phyloP scores from a whole-genome alignment of 805 yeast species.

The Hanseniaspora vineae region DNA sequence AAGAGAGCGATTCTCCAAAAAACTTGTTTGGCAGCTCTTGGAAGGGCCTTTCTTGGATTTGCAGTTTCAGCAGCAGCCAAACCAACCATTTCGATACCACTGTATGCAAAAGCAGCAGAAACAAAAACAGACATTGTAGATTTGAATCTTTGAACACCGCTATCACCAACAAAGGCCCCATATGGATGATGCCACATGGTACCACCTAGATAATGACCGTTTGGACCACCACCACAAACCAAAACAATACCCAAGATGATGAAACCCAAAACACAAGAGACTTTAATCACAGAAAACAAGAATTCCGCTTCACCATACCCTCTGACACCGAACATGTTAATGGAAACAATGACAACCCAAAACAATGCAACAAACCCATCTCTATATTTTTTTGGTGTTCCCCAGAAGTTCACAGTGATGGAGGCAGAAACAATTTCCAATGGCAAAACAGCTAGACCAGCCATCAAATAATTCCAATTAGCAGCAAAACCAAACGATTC shows the following conservation, averaged over 20 bases:
- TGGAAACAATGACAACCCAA: constrained; percentile 31
- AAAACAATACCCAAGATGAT: constrained; percentile 39
- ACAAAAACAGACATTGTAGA: constrained; percentile 35
- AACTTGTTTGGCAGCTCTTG: constrained; percentile 67
- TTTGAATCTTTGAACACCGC: constrained; percentile 30
- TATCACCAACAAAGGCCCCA: constrained; percentile 36
- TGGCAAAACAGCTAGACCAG: constrained; percentile 39
- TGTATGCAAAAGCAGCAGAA: constrained; percentile 35
- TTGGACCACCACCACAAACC: constrained; percentile 38
- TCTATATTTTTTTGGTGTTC: constrained; percentile 30
- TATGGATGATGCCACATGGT: constrained; percentile 36
- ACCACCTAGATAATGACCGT: constrained; percentile 35
- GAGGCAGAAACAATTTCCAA: constrained; percentile 41
- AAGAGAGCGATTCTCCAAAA: constrained; percentile 72
- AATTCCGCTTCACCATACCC: constrained; percentile 45
- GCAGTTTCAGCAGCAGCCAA: constrained; percentile 68
- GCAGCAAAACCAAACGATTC: constrained; percentile 50
- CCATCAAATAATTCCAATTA: constrained; percentile 43
- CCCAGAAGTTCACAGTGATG: constrained; percentile 41
- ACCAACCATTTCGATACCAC: constrained; percentile 65
- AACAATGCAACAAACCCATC: constrained; percentile 38
- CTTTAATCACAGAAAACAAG: constrained; percentile 34
- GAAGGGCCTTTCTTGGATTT: constrained; percentile 54
- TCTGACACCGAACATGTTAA: constrained; percentile 41
- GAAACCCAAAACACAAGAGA: constrained; percentile 38